Evolutionary conservation across 352 stramenopile species (phyloP), one percentile per base, ranked within the genome.

Genomic region (Hyphochytrium catenoides): DNA sequence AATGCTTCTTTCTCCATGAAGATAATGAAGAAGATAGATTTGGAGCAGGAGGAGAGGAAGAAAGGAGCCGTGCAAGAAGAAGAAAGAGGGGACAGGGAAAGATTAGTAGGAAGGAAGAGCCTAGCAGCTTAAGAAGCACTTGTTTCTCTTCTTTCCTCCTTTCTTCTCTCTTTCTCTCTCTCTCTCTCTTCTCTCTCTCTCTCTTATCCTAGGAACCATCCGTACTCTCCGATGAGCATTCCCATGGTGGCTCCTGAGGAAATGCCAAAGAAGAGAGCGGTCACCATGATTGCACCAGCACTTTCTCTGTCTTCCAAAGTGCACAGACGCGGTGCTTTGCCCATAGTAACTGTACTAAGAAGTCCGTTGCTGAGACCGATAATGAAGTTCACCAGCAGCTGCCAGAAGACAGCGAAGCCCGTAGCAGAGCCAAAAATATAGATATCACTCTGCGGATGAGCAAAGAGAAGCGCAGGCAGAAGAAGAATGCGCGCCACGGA

Each of bases 341-440:
- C 56, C 52, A 71, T 71, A 1, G 62, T 75, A 20, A 75, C 53
- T 5, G 60, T 75, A 8, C 46, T 64, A 24, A 73, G 37, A 23
- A 75, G 38, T 7, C 59, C 58, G 14, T 62, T 68, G 17, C 54
- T 47, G 7, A 75, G 17, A 15, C 58, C 54, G 26, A 75, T 57
- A 26, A 48, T 7, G 3, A 63, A 51, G 47, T 62, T 71, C 32
- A 73, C 43, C 7, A 52, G 17, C 26, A 58, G 49, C 38, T 64
- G 57, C 45, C 59, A 62, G 1, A 35, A 27, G 25, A 65, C 32
- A 3, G 15, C 39, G 23, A n/a, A 14, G 19, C 12, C 25, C 12
- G 26, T 11, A 31, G 52, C 31, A 16, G 43, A 31, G 17, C 41
- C 51, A 20, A 73, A 75, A 0, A 51, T 27, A 26, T 75, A 73